These are phyloP conservation scores for Setaria italica DNA, from an alignment of 202 grass and related monocot species.

Conservation along the genomic window DNA sequence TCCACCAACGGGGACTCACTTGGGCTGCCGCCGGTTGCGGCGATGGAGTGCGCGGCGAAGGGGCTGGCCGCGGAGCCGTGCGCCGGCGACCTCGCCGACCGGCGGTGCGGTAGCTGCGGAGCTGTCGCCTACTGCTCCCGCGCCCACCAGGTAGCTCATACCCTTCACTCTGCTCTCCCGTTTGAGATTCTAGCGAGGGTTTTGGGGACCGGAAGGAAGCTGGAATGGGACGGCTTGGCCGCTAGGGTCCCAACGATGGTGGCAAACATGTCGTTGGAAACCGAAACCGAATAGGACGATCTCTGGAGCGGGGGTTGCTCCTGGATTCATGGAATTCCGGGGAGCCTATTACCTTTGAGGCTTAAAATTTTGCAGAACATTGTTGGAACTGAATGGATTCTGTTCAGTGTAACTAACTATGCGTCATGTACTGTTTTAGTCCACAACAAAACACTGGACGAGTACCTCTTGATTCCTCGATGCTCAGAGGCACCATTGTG, in stretches of 20 bases:
- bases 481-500: not conserved
- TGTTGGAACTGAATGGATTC: not conserved
- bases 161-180: not conserved
- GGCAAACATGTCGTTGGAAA: not conserved
- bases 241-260: not conserved
- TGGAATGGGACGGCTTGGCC: not conserved
- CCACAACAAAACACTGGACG: not conserved
- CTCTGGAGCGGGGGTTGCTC: not conserved
- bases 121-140: slow-evolving; percentile 82
- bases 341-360: not conserved
- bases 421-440: not conserved
- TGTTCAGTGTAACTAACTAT: not conserved
- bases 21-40: not conserved
- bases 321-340: not conserved
- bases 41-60: slow-evolving; percentile 83
- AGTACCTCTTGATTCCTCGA: not conserved
- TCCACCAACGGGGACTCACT: not conserved
- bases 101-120: slow-evolving; percentile 75
- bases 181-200: slow-evolving; percentile 4
- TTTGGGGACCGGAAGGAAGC: not conserved
- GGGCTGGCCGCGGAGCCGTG: slow-evolving; percentile 66
- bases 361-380: not conserved
- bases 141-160: slow-evolving; percentile 67
- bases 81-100: slow-evolving; percentile 44
- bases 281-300: not conserved